phyloP scores from a whole-genome alignment of 192 early-diverging fungal species.

The Ambispora gerdemannii region DNA sequence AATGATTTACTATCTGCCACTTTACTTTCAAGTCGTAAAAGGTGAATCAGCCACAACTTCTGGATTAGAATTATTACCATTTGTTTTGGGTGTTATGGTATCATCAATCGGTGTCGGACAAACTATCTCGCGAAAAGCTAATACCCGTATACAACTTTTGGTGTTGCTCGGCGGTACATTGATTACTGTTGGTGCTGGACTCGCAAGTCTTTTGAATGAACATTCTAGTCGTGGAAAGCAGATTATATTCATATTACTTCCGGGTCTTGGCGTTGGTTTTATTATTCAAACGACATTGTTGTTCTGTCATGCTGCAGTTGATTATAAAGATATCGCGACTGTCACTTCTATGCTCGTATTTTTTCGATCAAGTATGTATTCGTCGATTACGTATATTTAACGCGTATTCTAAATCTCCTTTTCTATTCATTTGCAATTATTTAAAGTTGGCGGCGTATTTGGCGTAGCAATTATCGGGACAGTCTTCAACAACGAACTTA shows the following conservation, averaged over 20 bases:
- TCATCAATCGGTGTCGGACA: slow-evolving; percentile 62
- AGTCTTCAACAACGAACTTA: slow-evolving; percentile 38
- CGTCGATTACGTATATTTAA: too few relatives aligned
- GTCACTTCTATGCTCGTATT: slow-evolving; percentile 62
- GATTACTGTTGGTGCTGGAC: slow-evolving; percentile 55
- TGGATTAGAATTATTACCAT: slow-evolving; percentile 72
- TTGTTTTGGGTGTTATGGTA: slow-evolving; percentile 67
- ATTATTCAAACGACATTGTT: slow-evolving; percentile 69
- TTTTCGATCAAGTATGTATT: slow-evolving; percentile 47
- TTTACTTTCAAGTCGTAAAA: slow-evolving; percentile 72
- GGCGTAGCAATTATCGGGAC: slow-evolving; percentile 37
- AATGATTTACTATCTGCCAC: slow-evolving; percentile 63
- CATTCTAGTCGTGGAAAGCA: slow-evolving; percentile 44
- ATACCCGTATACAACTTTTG: slow-evolving; percentile 52
- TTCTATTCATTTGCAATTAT: too few relatives aligned
- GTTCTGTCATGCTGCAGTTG: slow-evolving; percentile 66
- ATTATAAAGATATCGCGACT: slow-evolving; percentile 56
- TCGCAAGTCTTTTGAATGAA: slow-evolving; percentile 54
- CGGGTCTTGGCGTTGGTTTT: slow-evolving; percentile 72
- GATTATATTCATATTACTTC: slow-evolving; percentile 62
- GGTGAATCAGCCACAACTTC: slow-evolving; percentile 53
- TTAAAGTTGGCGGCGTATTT: slow-evolving; percentile 30
- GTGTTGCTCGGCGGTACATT: slow-evolving; percentile 64
- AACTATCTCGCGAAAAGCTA: slow-evolving; percentile 53
- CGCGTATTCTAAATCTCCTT: too few relatives aligned